These are phyloP conservation scores for Chrysoporthe cubensis DNA, from an alignment of 2,329 filamentous ascomycete genomes.

Conservation along the genomic window DNA sequence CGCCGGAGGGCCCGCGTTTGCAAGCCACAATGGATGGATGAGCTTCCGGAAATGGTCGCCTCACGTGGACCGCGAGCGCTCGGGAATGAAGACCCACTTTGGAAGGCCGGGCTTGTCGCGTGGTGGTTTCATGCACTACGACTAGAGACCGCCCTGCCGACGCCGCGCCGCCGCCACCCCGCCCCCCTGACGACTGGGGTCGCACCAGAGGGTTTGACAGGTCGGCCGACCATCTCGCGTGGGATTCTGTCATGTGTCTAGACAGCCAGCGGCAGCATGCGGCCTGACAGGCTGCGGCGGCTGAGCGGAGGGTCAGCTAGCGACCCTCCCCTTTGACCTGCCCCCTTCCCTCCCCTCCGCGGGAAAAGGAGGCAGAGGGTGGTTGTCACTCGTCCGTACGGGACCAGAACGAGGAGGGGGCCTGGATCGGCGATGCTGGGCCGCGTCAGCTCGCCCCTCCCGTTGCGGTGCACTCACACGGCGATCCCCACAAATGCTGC, in stretches of 20 bases:
- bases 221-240: no score
- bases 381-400: background rate
- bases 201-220: background rate
- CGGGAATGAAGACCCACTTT: background rate
- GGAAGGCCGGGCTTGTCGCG: background rate
- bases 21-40: background rate
- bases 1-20: background rate
- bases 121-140: background rate
- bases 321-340: no score
- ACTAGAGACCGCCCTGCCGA: background rate
- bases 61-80: background rate
- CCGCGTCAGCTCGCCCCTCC: constrained; percentile 9
- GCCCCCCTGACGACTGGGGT: background rate
- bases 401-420: background rate
- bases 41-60: background rate
- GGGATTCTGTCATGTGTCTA: no score
- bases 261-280: no score
- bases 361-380: no score
- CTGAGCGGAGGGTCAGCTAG: no score
- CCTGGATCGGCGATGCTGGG: background rate
- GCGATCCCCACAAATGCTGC: constrained; percentile 2
- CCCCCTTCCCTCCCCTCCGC: background rate
- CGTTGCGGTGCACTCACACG: background rate
- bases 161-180: background rate
- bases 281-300: no score